Base-by-base conservation (phyloP, 2,329 filamentous ascomycete species). In the Diplocarpon rosae region DNA sequence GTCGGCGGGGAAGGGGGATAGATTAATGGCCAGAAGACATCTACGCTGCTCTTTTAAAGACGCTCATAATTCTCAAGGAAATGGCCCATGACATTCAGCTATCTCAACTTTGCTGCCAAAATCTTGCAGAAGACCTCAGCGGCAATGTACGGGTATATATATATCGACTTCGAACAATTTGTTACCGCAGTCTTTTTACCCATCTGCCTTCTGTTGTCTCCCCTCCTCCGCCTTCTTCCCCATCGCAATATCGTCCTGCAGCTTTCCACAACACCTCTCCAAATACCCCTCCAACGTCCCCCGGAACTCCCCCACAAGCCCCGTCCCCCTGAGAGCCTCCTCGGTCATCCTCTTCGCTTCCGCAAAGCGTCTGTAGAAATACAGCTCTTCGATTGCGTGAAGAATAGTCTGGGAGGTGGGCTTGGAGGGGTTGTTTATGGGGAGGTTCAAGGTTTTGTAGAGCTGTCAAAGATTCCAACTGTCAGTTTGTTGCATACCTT, bases 331-430 rank as follows among this genome's bases (percentile, higher is more conserved):
- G 37, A 59, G 48, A 1, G 51, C 52, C 10, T 39, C 43, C 16
- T 43, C 52, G 2, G 52, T 43, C 8, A 59, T 10, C 13, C 27
- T 16, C 16, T 28, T 36, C 9, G 57, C 60, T 28, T 60, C 56
- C n/a, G 52, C 46, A 47, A 57, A 62, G 16, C 50, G 44, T 20
- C 42, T 43, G 31, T 54, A 52, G 37, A 60, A 62, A 45, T 61
- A 63, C 13, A 62, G 33, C 40, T 63, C 59, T 31, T 63, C 61
- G 37, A 62, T 56, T 1, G 59, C 55, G 39, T 63, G 58, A 13
- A 62, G 39, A 10, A 62, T 54, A 1, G 45, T 46, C 44, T 60
- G 59, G 11, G 52, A 54, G 29, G 57, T 49, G n/a, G 48, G 54
- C 37, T 62, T 63, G 2, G 56, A 50, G 0, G 56, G 58, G 16